Percentiles rank a stretch among this genome's conserved stretches.
These are phyloP conservation scores for Fomitopsis pinicola DNA, from an alignment of 1,284 basidiomycete species.

Conservation along the genomic window DNA sequence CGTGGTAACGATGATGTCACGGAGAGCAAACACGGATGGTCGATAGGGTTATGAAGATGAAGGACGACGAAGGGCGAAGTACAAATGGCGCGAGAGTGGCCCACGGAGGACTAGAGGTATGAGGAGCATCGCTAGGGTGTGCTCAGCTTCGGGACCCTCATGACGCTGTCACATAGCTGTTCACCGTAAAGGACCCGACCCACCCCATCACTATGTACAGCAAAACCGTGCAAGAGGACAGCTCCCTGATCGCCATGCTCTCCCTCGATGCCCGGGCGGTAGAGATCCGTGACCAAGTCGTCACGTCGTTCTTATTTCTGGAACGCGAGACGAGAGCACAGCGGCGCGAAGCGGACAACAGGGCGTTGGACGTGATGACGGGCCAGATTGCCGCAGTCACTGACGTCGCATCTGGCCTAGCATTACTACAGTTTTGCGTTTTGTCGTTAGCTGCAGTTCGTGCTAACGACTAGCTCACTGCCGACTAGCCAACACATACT, in stretches of 20 bases:
- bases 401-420: no score
- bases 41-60: neutral
- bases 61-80: neutral
- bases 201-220: neutral
- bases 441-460: no score
- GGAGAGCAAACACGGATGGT: neutral
- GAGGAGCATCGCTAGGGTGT: neutral
- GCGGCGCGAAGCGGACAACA: neutral
- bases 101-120: neutral
- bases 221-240: neutral
- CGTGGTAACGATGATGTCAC: no score
- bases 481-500: no score
- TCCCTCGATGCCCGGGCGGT: neutral
- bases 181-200: neutral
- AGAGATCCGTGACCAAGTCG: neutral
- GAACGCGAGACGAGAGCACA: neutral
- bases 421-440: no score
- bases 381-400: neutral
- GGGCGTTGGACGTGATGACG: neutral
- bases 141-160: neutral
- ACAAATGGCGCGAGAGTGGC: neutral
- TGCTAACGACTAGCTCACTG: no score
- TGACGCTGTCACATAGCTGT: neutral
- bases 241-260: neutral
- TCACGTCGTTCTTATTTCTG: neutral